Evolutionary conservation across 2,329 filamentous ascomycete genomes (phyloP).

Genomic region (Curvularia sp.): DNA sequence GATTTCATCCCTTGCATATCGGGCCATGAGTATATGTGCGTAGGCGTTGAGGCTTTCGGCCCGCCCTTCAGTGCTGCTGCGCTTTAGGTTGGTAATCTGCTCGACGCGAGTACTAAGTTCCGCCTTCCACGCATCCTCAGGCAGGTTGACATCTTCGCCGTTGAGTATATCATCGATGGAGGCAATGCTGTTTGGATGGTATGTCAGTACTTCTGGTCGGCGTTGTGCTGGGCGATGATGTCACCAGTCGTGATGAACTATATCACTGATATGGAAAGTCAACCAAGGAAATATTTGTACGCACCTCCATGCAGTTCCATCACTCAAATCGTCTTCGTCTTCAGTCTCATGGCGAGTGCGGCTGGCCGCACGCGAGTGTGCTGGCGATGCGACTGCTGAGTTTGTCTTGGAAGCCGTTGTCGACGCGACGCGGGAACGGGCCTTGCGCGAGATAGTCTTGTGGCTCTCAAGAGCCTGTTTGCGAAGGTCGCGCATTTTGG

Average conservation of each 20-base stretch:
- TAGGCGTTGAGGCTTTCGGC: conserved; percentile 69
- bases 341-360: conserved; percentile 69
- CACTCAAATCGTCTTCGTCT: conserved; percentile 68
- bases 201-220: conserved; percentile 33
- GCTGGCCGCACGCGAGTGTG: conserved; percentile 58
- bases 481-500: conserved; percentile 66
- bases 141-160: conserved; percentile 58
- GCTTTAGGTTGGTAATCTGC: conserved; percentile 78
- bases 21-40: conserved; percentile 69
- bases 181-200: conserved; percentile 57
- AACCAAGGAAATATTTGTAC: conserved; percentile 17
- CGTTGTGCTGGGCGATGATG: conserved; percentile 30
- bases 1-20: conserved; percentile 70
- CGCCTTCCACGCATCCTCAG: conserved; percentile 64
- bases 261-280: no score
- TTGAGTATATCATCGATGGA: conserved; percentile 70
- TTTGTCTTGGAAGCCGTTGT: conserved; percentile 64
- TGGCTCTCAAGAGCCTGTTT: conserved; percentile 74
- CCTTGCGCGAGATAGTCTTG: conserved; percentile 76
- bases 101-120: conserved; percentile 71
- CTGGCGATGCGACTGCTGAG: conserved; percentile 65
- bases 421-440: conserved; percentile 63
- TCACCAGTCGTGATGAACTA: conserved; percentile 21
- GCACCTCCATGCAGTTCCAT: conserved; percentile 66
- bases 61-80: conserved; percentile 74